These are phyloP conservation scores for Monosporascus sp. DNA, from an alignment of 2,329 filamentous ascomycete species.

Conservation along the genomic window DNA sequence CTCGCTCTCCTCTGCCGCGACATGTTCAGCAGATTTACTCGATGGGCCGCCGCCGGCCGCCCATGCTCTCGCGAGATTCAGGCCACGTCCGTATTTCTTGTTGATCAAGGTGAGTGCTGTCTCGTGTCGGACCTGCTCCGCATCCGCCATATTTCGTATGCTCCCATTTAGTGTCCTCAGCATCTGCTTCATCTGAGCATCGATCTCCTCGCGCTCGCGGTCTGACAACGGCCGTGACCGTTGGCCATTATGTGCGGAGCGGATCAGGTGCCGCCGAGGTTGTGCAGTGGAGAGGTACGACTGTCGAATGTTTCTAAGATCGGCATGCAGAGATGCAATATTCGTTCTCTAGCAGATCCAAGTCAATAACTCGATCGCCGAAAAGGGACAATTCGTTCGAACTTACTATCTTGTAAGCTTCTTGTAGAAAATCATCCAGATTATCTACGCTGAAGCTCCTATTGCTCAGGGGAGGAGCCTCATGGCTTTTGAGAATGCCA, in stretches of 20 bases:
- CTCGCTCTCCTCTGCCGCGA: slow-evolving; percentile 63
- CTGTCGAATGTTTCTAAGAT: slow-evolving; percentile 78
- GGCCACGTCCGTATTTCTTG: slow-evolving; percentile 60
- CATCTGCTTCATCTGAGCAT: slow-evolving; percentile 78
- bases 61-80: slow-evolving; percentile 62
- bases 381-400: slow-evolving; percentile 5
- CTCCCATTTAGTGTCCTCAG: slow-evolving; percentile 79
- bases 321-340: slow-evolving; percentile 71
- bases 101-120: slow-evolving; percentile 65
- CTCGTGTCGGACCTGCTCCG: slow-evolving; percentile 74
- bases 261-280: slow-evolving; percentile 51
- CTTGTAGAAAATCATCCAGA: slow-evolving; percentile 84
- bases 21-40: slow-evolving; percentile 58
- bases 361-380: slow-evolving; percentile 1
- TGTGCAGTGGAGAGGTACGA: slow-evolving; percentile 82
- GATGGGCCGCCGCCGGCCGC: slow-evolving; percentile 56
- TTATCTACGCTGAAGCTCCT: slow-evolving; percentile 39
- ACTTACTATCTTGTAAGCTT: slow-evolving; percentile 85
- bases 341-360: slow-evolving; percentile 60
- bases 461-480: slow-evolving; percentile 44
- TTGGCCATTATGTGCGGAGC: slow-evolving; percentile 37
- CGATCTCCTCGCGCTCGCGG: slow-evolving; percentile 76
- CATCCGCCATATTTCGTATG: slow-evolving; percentile 73
- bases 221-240: slow-evolving; percentile 62
- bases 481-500: slow-evolving; percentile 56